Percentiles rank a stretch among this genome's conserved stretches.
Conservation (phyloP, 495 filamentous ascomycete species). For the Entonaema liquescens region DNA sequence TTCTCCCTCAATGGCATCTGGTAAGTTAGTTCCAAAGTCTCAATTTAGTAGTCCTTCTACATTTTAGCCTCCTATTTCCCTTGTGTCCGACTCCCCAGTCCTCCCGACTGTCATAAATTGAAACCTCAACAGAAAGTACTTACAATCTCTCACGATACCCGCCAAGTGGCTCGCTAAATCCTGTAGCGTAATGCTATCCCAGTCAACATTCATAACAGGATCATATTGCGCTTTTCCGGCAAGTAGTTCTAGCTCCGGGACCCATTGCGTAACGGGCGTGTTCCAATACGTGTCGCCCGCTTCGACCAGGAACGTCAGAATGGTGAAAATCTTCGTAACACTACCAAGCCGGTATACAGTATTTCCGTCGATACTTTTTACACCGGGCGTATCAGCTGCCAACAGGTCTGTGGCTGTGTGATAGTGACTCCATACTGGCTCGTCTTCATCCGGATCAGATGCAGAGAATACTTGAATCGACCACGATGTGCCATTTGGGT, state of each 20-base stretch:
- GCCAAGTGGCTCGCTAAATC: constrained; percentile 62
- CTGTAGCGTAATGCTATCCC: constrained; percentile 64
- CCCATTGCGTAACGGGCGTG: constrained; percentile 59
- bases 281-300: constrained; percentile 55
- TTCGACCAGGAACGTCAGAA: constrained; percentile 57
- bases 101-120: neutral
- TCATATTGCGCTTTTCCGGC: constrained; percentile 46
- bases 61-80: constrained; percentile 37
- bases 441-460: constrained; percentile 41
- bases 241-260: constrained; percentile 61
- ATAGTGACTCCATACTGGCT: constrained; percentile 54
- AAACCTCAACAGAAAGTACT: constrained; percentile 13
- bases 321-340: constrained; percentile 59
- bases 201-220: constrained; percentile 55
- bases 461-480: constrained; percentile 62
- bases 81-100: constrained; percentile 1
- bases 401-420: constrained; percentile 54
- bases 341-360: constrained; percentile 64
- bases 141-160: constrained; percentile 59
- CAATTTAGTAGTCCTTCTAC: constrained; percentile 27
- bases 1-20: constrained; percentile 54
- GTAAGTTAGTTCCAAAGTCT: constrained; percentile 32
- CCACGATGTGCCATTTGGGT: constrained; percentile 60
- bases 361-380: constrained; percentile 51
- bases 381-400: constrained; percentile 45